Evolutionary conservation across 2,329 filamentous ascomycete genomes (phyloP), one percentile per base, ranked within the genome.

Genomic region (Lachnellula suecica): DNA sequence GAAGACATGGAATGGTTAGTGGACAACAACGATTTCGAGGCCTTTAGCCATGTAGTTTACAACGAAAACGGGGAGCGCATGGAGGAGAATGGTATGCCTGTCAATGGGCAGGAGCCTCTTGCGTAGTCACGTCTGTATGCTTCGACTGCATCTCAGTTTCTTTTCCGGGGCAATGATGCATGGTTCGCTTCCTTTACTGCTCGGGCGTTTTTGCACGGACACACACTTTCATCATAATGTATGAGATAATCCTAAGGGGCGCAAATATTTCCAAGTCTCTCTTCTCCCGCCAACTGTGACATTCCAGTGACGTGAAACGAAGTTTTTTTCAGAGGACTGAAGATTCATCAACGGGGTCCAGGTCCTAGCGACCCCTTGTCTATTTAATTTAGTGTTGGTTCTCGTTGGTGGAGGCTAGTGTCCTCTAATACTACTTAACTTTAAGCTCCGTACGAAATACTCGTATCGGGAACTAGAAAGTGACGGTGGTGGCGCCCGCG

Each of bases 1-100:
- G 77, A 82, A 23, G 83, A 87, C 63, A 60, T 84, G 35, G 74
- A 82, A 52, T 85, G 84, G 72, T 66, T 88, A 22, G 77, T 83
- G 7, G 84, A 87, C 59, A 79, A 83, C 45, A 59, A 55, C 27
- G 67, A 68, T 57, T 67, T 63, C 45, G 61, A 65, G 11, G 63
- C 63, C 8, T 70, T 69, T 46, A 68, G 64, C 47, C 67, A 69
- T 52, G 53, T 59, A 8, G 60, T 69, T 6, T 68, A 62, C 44
- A 59, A 66, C 27, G 58, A 62, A 24, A 46, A 59, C 15, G 62
- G 59, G 8, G 58, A 59, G 20, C 62, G 57, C 41, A 51, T 59
- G 31, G 58, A 63, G 40, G 61, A 64, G 37, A 62, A 62, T 51
- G 57, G 59, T 6, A 22, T 61, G 27, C 27, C 46, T 20, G 46